Conservation (phyloP, 345 rosid genomes). For the Sonneratia alba region DNA sequence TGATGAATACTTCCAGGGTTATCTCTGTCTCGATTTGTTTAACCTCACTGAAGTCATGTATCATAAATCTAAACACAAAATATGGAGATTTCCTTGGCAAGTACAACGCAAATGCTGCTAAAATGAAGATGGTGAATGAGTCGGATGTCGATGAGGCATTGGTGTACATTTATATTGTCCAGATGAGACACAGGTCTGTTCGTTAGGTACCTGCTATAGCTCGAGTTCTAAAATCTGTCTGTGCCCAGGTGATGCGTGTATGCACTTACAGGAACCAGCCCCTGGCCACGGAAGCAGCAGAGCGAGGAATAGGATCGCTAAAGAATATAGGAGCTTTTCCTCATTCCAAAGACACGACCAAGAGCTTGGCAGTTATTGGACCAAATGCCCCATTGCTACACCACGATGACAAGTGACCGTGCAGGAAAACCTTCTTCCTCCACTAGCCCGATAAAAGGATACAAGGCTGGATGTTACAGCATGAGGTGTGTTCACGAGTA, state of each 20-base stretch:
- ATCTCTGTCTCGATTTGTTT: not conserved
- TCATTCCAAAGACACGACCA: slow-evolving; percentile 16
- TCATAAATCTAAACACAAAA: slow-evolving; percentile 39
- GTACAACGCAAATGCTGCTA: slow-evolving; percentile 32
- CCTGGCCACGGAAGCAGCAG: slow-evolving; percentile 37
- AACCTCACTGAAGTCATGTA: not conserved
- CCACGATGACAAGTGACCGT: slow-evolving; percentile 36
- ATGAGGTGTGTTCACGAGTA: slow-evolving; percentile 22
- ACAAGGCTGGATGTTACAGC: slow-evolving; percentile 21
- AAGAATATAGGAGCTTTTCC: slow-evolving; percentile 37
- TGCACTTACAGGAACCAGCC: slow-evolving; percentile 27
- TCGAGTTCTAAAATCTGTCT: slow-evolving; percentile 28
- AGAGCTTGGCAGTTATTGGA: slow-evolving; percentile 29
- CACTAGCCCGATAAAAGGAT: slow-evolving; percentile 42
- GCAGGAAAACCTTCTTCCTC: slow-evolving; percentile 37
- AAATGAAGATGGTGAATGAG: slow-evolving; percentile 25
- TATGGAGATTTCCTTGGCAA: slow-evolving; percentile 32
- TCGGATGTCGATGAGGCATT: slow-evolving; percentile 33
- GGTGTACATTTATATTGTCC: slow-evolving; percentile 27
- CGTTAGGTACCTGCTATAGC: slow-evolving; percentile 33
- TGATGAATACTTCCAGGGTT: not conserved
- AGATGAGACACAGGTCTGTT: slow-evolving; percentile 47
- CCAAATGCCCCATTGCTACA: slow-evolving; percentile 38
- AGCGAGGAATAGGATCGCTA: slow-evolving; percentile 40
- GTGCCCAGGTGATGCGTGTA: slow-evolving; percentile 28